phyloP scores from a whole-genome alignment of 2,329 filamentous ascomycete species.

The Colletotrichum sidae region DNA sequence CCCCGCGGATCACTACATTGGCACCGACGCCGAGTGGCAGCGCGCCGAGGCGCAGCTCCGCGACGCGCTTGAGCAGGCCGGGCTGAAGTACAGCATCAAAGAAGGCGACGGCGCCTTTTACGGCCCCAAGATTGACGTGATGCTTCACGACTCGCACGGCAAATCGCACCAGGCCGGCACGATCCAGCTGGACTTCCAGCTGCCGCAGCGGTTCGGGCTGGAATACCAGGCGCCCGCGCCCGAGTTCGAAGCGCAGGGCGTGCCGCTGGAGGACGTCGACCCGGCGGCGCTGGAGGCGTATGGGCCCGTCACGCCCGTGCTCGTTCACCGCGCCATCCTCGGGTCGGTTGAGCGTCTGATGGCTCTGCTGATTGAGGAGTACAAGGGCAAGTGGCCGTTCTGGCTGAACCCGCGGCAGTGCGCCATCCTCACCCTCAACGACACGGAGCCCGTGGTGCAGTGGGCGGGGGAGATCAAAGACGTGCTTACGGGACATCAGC shows the following conservation, averaged over 20 bases:
- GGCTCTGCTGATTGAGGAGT: conserved; percentile 86
- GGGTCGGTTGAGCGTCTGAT: conserved; percentile 88
- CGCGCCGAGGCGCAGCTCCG: conserved; percentile 55
- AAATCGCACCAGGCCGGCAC: conserved; percentile 92
- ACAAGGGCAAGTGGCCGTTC: conserved; percentile 84
- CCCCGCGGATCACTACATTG: conserved; percentile 82
- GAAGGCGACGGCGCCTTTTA: conserved; percentile 91
- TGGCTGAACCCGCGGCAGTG: conserved; percentile 88
- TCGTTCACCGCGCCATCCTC: conserved; percentile 87
- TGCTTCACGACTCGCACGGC: conserved; percentile 81
- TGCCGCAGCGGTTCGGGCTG: conserved; percentile 84
- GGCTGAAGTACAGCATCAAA: conserved; percentile 78
- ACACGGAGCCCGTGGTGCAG: conserved; percentile 63
- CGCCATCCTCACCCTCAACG: conserved; percentile 79
- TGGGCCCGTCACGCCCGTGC: conserved; percentile 75
- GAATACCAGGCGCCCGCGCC: conserved; percentile 79
- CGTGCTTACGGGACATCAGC: conserved; percentile 62
- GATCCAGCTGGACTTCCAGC: conserved; percentile 89
- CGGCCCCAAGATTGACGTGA: conserved; percentile 91
- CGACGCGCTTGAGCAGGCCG: conserved; percentile 70
- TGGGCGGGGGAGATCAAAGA: conserved; percentile 61
- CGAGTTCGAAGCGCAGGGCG: conserved; percentile 66
- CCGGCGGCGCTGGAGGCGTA: conserved; percentile 50
- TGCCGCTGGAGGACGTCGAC: conserved; percentile 52
- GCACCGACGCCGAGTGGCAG: conserved; percentile 73